Percentiles rank a stretch among this genome's conserved stretches.
Evolutionary conservation across 805 yeast species (phyloP).

Genomic region (Saturnispora ahearnii): DNA sequence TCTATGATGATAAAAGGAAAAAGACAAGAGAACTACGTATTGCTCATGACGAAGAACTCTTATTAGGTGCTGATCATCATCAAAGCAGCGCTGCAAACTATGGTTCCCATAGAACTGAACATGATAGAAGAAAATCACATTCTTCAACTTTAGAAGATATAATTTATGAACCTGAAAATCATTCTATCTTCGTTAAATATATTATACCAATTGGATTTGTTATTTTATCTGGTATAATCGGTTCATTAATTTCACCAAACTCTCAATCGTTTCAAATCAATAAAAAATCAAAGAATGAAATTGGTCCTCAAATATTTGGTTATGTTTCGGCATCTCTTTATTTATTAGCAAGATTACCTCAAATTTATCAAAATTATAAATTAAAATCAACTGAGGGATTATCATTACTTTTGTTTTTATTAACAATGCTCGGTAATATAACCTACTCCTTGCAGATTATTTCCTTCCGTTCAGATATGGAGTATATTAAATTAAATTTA

Average conservation of each 20-base stretch:
- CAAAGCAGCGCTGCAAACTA: neutral
- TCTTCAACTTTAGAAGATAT: slow-evolving; percentile 45
- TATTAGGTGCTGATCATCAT: slow-evolving; percentile 19
- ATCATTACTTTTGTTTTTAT: slow-evolving; percentile 68
- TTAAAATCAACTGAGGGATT: slow-evolving; percentile 81
- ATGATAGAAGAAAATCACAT: slow-evolving; percentile 22
- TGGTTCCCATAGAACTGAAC: neutral
- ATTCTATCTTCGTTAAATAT: slow-evolving; percentile 40
- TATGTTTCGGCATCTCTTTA: slow-evolving; percentile 61
- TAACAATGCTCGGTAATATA: slow-evolving; percentile 65
- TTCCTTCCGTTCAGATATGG: slow-evolving; percentile 51
- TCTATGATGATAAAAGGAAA: slow-evolving; percentile 31
- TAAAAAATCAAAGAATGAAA: slow-evolving; percentile 14
- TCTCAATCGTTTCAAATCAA: slow-evolving; percentile 4
- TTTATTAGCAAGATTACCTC: slow-evolving; percentile 71
- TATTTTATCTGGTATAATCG: slow-evolving; percentile 50
- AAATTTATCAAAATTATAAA: slow-evolving; percentile 67
- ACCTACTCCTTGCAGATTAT: slow-evolving; percentile 70
- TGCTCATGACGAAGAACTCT: slow-evolving; percentile 24
- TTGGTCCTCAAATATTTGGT: slow-evolving; percentile 54
- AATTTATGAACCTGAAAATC: slow-evolving; percentile 38
- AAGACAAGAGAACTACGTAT: slow-evolving; percentile 9
- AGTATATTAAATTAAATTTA: slow-evolving; percentile 51
- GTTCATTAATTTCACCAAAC: slow-evolving; percentile 44
- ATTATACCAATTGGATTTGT: slow-evolving; percentile 56